Evolutionary conservation across 2,329 filamentous ascomycete genomes (phyloP), one percentile per base, ranked within the genome.

Genomic region (Xylariales sp.): DNA sequence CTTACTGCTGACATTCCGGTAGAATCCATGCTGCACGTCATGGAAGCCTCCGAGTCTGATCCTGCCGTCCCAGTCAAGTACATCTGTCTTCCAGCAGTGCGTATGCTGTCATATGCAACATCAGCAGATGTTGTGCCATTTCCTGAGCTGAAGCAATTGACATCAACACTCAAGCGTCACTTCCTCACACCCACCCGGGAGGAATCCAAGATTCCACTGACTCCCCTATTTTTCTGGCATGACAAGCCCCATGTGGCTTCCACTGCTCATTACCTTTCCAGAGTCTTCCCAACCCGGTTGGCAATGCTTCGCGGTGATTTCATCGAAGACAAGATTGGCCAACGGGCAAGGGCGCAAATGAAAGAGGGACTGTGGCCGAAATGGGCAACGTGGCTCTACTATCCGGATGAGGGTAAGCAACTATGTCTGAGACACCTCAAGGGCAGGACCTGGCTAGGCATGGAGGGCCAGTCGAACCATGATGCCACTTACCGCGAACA

Each of bases 151-250:
- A 61, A 65, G 6, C 47, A 55, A 0, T 47, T 73, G 24, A 75
- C 74, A 0, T 44, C 57, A 0, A 50, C 56, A 14, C 60, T 74
- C 15, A 72, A 68, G 43, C 55, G 61, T 1, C 58, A 65, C 12
- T 76, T 72, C 42, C 35, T 45, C 12, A 19, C 37, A n/a, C 19
- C 33, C 3, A 46, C 51, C 1, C 22, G 31, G 11, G 43, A 42
- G 3, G 46, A 48, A 8, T 31, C 35, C 20, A 39, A 35, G 4
- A 34, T 78, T 1, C 69, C 71, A 0, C 53, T 78, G 29, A 78
- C 74, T 1, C 74, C 74, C 0, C 62, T 78, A 40, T 78, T 76
- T 57, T 76, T 78, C 50, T 78, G 74, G 74, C 73, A 78, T 42
- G 74, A 78, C 45, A 78, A 78, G 48, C 73, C 74, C 0, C 74